Evolutionary conservation across 768 basidiomycete species (phyloP).

Genomic region (Pulveroboletus sp.): DNA sequence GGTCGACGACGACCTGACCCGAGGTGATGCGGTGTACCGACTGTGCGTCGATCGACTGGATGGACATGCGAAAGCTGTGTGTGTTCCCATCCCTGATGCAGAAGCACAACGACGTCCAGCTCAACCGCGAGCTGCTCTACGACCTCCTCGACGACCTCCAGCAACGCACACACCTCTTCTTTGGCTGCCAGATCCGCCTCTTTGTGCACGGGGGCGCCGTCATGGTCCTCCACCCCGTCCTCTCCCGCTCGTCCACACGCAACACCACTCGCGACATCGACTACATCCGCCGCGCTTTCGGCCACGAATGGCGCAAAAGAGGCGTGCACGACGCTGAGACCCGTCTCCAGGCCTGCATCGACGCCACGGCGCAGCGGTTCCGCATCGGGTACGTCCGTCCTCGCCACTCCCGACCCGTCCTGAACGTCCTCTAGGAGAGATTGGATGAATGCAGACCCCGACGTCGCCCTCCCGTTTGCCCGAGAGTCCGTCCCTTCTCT

Average conservation of each 20-base stretch:
- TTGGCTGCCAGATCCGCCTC: slow-evolving; percentile 52
- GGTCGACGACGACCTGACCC: slow-evolving; percentile 91
- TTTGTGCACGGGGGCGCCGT: slow-evolving; percentile 72
- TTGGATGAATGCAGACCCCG: slow-evolving; percentile 78
- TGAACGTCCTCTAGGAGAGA: slow-evolving; percentile 34
- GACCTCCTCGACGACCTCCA: slow-evolving; percentile 52
- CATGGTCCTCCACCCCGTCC: slow-evolving; percentile 59
- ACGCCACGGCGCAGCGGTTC: slow-evolving; percentile 47
- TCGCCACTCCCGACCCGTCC: not conserved
- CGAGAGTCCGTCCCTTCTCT: slow-evolving; percentile 43
- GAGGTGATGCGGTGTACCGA: slow-evolving; percentile 89
- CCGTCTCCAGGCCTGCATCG: slow-evolving; percentile 54
- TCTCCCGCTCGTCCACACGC: slow-evolving; percentile 39
- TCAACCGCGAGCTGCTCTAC: slow-evolving; percentile 35
- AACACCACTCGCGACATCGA: slow-evolving; percentile 64
- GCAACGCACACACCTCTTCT: slow-evolving; percentile 39
- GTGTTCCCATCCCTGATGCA: slow-evolving; percentile 16
- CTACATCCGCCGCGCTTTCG: slow-evolving; percentile 60
- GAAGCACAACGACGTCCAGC: slow-evolving; percentile 34
- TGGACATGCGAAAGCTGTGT: slow-evolving; percentile 22
- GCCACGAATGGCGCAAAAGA: slow-evolving; percentile 45
- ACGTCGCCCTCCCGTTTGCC: slow-evolving; percentile 65
- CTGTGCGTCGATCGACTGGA: slow-evolving; percentile 62
- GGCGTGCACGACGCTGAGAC: slow-evolving; percentile 51
- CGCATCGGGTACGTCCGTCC: slow-evolving; percentile 38